Base-by-base conservation (phyloP, 768 basidiomycete genomes). In the Sarcomyxa edulis region DNA sequence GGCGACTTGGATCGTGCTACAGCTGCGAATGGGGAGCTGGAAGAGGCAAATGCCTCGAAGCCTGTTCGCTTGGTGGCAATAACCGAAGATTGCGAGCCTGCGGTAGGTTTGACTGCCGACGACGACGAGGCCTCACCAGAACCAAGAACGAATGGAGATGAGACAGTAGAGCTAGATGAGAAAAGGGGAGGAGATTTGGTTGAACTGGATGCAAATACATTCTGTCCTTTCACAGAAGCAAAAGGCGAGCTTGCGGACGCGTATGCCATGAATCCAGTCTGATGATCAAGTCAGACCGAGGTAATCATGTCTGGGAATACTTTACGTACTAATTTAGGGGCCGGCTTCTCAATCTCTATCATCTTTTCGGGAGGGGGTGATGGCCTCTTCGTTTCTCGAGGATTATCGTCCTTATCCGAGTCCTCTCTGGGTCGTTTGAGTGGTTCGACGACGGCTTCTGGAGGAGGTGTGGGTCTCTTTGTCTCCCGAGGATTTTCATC, bases 261-360 rank as follows among this genome's bases (percentile, higher is more conserved):
- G 49, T 87, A 90, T 2, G 84, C 81, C 73, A 81, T 79, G 57
- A 90, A 90, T 18, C 86, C 86, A 37, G 74, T 64, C 83, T 84
- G 38, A n/a, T 31, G 32, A 35, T 22, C 44, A 37, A 40, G 20
- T 19, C 38, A 43, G 21, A 6, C 47, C 35, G 35, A 39, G 34
- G 45, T 33, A 42, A 46, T 38, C 42, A 41, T 25, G 42, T 39
- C 16, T n/a, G n/a, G n/a, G n/a, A n/a, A n/a, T n/a, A n/a, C n/a
- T n/a, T 32, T 24, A 66, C 73, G 43, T 48, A 80, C 81, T 40
- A 67, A 49, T 59, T 78, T 72, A 15, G 69, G 56, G 38, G 63
- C 48, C 4, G 66, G 60, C 1, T n/a, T n/a, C n/a, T n/a, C n/a
- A n/a, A n/a, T n/a, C n/a, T n/a, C n/a, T n/a, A n/a, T n/a, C n/a